A percentile compares a stretch with the other conserved stretches of the same genome.
These are phyloP conservation scores for Komagataella pastoris DNA, from an alignment of 805 yeast genomes.

Conservation along the genomic window DNA sequence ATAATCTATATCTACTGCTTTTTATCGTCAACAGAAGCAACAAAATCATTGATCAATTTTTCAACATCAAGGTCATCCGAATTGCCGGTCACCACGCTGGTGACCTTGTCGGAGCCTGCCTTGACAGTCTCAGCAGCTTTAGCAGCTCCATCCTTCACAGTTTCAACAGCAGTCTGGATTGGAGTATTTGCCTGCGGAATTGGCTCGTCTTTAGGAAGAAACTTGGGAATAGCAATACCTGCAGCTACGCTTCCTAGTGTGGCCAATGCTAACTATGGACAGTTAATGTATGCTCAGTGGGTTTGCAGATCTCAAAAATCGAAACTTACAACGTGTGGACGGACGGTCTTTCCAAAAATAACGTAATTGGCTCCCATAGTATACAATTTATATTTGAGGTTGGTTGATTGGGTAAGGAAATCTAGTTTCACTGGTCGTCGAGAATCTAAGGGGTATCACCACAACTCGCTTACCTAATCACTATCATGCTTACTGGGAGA, in stretches of 20 bases:
- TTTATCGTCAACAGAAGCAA: background rate
- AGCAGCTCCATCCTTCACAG: conserved; percentile 1
- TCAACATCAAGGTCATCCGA: conserved; percentile 1
- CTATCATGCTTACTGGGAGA: background rate
- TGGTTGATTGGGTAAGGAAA: background rate
- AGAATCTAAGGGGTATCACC: background rate
- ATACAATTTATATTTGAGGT: background rate
- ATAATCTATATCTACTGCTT: background rate
- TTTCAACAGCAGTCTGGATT: background rate
- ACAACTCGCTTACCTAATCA: background rate
- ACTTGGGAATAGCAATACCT: conserved; percentile 35
- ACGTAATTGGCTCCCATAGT: conserved; percentile 74
- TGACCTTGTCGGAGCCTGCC: background rate
- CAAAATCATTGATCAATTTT: background rate
- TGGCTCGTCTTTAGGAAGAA: background rate
- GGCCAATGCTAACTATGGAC: conserved; percentile 53
- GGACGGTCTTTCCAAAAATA: conserved; percentile 74
- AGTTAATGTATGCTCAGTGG: background rate
- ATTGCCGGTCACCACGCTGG: background rate
- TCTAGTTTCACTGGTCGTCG: background rate
- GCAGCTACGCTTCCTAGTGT: conserved; percentile 61
- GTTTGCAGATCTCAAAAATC: background rate
- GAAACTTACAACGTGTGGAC: conserved; percentile 54
- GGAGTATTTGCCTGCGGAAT: background rate
- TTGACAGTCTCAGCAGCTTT: background rate